phyloP scores from a whole-genome alignment of 2,329 filamentous ascomycete genomes.

The Hymenoscyphus scutula region DNA sequence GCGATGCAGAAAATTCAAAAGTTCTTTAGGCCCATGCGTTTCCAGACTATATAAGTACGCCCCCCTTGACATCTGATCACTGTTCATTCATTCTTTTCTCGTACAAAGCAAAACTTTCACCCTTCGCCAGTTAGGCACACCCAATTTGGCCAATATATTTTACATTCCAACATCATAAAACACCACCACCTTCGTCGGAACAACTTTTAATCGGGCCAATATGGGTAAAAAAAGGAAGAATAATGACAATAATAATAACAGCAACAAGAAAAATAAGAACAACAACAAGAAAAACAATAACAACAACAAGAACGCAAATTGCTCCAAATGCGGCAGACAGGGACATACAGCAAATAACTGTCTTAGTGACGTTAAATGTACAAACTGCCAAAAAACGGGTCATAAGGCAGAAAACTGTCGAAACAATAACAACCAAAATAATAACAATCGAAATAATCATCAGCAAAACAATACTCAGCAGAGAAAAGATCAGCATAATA shows the following conservation, averaged over 20 bases:
- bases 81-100: not conserved
- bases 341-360: not conserved
- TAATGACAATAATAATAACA: not conserved
- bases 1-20: not conserved
- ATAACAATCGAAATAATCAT: not conserved
- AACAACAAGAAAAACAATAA: not conserved
- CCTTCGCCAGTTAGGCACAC: not conserved
- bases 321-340: not conserved
- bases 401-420: constrained; percentile 3
- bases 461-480: not conserved
- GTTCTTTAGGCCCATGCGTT: not conserved
- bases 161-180: not conserved
- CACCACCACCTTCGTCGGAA: not conserved
- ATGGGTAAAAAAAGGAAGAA: constrained; percentile 1
- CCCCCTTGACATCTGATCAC: not conserved
- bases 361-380: not conserved
- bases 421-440: not conserved
- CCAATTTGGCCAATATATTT: not conserved
- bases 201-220: not conserved
- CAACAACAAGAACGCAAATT: not conserved
- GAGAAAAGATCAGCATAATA: not conserved
- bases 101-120: not conserved
- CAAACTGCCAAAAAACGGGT: not conserved
- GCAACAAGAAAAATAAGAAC: not conserved
- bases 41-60: not conserved